Conservation (phyloP, 495 filamentous ascomycete species). For the Daldinia vernicosa region DNA sequence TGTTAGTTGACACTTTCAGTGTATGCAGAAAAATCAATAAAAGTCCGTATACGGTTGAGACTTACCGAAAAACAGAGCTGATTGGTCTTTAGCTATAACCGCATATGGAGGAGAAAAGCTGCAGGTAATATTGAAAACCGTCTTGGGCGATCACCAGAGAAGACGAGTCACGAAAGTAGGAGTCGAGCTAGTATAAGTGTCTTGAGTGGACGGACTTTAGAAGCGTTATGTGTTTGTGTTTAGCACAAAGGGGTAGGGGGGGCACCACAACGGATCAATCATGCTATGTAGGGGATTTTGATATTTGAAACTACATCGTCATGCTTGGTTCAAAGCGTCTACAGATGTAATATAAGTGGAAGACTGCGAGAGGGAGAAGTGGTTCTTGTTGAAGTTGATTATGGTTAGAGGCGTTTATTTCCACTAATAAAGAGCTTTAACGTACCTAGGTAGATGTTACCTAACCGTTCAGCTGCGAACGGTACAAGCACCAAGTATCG, state of each 20-base stretch:
- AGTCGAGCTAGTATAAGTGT: conserved; percentile 2
- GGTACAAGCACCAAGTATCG: background rate
- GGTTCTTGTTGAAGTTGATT: conserved; percentile 17
- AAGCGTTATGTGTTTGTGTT: conserved; percentile 8
- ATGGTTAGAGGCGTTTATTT: conserved; percentile 21
- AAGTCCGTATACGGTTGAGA: conserved; percentile 14
- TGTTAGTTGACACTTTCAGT: conserved; percentile 11
- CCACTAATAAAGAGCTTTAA: conserved; percentile 15
- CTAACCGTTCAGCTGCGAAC: background rate
- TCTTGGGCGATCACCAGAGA: conserved; percentile 6
- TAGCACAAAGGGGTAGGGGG: conserved; percentile 19
- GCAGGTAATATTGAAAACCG: conserved; percentile 33
- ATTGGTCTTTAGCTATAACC: conserved; percentile 22
- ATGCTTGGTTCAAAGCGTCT: conserved; percentile 41
- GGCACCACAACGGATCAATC: conserved; percentile 6
- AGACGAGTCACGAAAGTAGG: conserved; percentile 21
- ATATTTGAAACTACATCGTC: conserved; percentile 39
- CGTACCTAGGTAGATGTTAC: conserved; percentile 22
- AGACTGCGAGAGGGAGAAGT: conserved; percentile 16
- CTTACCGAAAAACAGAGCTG: background rate
- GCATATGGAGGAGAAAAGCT: conserved; percentile 16
- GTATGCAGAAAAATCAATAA: conserved; percentile 21
- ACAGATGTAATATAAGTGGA: conserved; percentile 37
- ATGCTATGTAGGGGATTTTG: conserved; percentile 26
- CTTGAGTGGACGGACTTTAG: conserved; percentile 2